Evolutionary conservation across 2,329 filamentous ascomycete genomes (phyloP), one percentile per base, ranked within the genome.

Genomic region (Paraphaeosphaeria minitans): DNA sequence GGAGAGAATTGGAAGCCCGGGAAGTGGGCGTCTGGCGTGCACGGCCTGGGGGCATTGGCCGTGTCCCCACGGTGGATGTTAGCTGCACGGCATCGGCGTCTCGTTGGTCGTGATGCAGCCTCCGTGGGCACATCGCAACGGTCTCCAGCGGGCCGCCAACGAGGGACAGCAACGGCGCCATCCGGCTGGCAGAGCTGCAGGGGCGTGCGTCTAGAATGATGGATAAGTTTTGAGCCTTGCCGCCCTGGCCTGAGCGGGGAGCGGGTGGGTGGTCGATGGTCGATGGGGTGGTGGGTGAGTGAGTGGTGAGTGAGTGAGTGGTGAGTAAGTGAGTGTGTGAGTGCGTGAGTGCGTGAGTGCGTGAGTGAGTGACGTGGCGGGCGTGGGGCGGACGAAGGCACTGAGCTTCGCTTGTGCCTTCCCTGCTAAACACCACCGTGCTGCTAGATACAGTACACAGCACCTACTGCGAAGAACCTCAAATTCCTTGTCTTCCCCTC

Each of bases 301-400:
- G 71, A 73, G n/a, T n/a, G n/a, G n/a, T n/a, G n/a, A n/a, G n/a
- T n/a, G n/a, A n/a, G n/a, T n/a, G n/a, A n/a, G n/a, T n/a, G n/a
- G n/a, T n/a, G n/a, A n/a, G n/a, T n/a, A n/a, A n/a, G n/a, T n/a
- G n/a, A n/a, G n/a, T n/a, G n/a, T n/a, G n/a, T n/a, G n/a, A n/a
- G n/a, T n/a, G n/a, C n/a, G n/a, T n/a, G n/a, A n/a, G n/a, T n/a
- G n/a, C n/a, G n/a, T n/a, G n/a, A n/a, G n/a, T n/a, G n/a, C n/a
- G n/a, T n/a, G 55, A n/a, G 37, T n/a, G 65, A 57, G 61, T 72
- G 71, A 73, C 70, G 70, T 71, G 70, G 64, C 63, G 29, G 9
- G 29, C 69, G 69, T 39, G 37, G 37, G 37, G 37, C 37, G 37
- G n/a, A 2, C 16, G 37, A 39, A 39, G 2, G 37, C 14, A 39